phyloP scores from a whole-genome alignment of 202 grass and related monocot genomes.

The Panicum hallii region DNA sequence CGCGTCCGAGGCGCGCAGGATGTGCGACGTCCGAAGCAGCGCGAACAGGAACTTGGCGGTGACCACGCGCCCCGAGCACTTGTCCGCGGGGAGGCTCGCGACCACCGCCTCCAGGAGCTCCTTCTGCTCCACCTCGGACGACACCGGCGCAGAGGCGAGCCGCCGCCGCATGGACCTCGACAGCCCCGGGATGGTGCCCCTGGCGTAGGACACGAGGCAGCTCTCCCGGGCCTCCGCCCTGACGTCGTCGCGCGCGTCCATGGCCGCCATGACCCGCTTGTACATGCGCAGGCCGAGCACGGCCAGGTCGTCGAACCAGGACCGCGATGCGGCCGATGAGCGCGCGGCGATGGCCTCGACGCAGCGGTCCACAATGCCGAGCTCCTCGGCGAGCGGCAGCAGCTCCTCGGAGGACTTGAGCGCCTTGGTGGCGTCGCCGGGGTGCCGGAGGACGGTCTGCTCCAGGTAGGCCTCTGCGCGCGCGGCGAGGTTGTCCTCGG shows the following conservation, averaged over 20 bases:
- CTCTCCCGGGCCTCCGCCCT: constrained; percentile 63
- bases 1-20: constrained; percentile 67
- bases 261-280: constrained; percentile 77
- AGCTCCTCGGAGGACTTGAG: constrained; percentile 94
- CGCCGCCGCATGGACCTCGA: constrained; percentile 63
- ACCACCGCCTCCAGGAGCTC: constrained; percentile 90
- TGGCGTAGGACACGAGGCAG: constrained; percentile 80
- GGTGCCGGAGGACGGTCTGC: constrained; percentile 58
- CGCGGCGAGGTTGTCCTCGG: constrained; percentile 76
- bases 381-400: constrained; percentile 61
- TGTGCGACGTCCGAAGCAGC: constrained; percentile 74
- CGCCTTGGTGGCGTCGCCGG: constrained; percentile 63
- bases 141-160: constrained; percentile 63
- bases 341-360: constrained; percentile 70
- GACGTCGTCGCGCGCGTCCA: constrained; percentile 57
- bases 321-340: constrained; percentile 46
- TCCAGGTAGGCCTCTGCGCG: constrained; percentile 65
- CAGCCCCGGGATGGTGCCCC: constrained; percentile 76
- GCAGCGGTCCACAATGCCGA: constrained; percentile 65
- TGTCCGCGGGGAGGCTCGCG: constrained; percentile 55
- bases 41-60: constrained; percentile 79
- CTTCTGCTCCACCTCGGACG: constrained; percentile 75
- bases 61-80: constrained; percentile 55
- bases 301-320: constrained; percentile 77
- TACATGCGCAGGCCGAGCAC: constrained; percentile 72